Conservation (phyloP, 2,329 filamentous ascomycete species). For the Alternaria burnsii region DNA sequence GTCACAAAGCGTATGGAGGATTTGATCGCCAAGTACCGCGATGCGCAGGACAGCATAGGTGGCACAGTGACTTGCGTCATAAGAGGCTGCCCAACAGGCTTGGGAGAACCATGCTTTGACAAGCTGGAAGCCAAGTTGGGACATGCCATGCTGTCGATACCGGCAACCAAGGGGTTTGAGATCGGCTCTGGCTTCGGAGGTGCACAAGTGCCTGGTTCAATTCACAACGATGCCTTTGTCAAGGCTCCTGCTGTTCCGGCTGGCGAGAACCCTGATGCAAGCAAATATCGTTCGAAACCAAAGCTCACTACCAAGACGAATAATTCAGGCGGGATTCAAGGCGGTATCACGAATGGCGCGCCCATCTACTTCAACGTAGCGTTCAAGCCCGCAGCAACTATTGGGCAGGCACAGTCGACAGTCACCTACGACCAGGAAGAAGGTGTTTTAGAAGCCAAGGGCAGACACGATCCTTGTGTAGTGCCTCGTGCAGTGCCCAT, state of each 20-base stretch:
- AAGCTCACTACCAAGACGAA: slow-evolving; percentile 88
- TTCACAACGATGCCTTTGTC: slow-evolving; percentile 90
- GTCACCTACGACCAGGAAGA: slow-evolving; percentile 78
- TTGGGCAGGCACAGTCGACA: slow-evolving; percentile 86
- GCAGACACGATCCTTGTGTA: slow-evolving; percentile 92
- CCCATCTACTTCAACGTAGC: slow-evolving; percentile 93
- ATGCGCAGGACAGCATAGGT: slow-evolving; percentile 86
- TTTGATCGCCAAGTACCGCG: slow-evolving; percentile 78
- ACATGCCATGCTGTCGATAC: slow-evolving; percentile 95
- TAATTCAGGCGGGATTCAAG: slow-evolving; percentile 93
- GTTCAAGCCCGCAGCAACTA: slow-evolving; percentile 96
- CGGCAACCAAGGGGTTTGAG: slow-evolving; percentile 94
- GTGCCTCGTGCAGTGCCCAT: slow-evolving; percentile 88
- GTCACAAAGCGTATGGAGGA: slow-evolving; percentile 77
- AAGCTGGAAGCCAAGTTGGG: slow-evolving; percentile 92
- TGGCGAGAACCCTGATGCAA: slow-evolving; percentile 54
- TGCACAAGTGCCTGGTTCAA: slow-evolving; percentile 84
- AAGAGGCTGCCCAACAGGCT: slow-evolving; percentile 80
- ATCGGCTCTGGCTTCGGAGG: slow-evolving; percentile 92
- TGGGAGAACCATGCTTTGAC: slow-evolving; percentile 94
- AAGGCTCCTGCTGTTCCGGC: slow-evolving; percentile 61
- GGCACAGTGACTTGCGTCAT: slow-evolving; percentile 96
- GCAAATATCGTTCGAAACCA: slow-evolving; percentile 54
- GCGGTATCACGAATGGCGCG: slow-evolving; percentile 92
- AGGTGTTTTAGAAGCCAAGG: slow-evolving; percentile 87